A percentile compares a stretch with the other conserved stretches of the same genome.
Evolutionary conservation across 495 filamentous ascomycete species (phyloP).

Genomic region (Lasiosphaeria ovina): DNA sequence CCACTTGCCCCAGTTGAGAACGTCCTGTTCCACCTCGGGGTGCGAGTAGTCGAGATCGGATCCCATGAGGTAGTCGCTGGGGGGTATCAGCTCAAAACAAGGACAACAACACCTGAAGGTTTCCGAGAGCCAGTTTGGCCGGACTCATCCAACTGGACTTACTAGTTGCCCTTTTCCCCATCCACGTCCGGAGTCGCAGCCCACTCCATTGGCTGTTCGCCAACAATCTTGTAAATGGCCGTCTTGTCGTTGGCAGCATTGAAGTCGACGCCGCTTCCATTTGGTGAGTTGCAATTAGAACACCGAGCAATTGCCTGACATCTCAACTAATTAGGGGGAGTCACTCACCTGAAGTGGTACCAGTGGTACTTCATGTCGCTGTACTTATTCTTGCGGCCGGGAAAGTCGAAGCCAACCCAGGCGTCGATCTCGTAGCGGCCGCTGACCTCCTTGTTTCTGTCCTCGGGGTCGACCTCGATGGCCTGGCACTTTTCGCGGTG

Average conservation of each 20-base stretch:
- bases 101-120: background rate
- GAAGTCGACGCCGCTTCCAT: constrained; percentile 57
- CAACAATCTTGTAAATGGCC: constrained; percentile 67
- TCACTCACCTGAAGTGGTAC: constrained; percentile 57
- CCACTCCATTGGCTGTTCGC: constrained; percentile 61
- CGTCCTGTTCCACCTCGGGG: constrained; percentile 61
- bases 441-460: constrained; percentile 57
- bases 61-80: constrained; percentile 52
- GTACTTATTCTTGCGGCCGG: constrained; percentile 57
- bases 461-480: constrained; percentile 60
- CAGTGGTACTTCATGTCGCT: constrained; percentile 64
- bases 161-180: constrained; percentile 64
- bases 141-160: background rate
- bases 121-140: background rate
- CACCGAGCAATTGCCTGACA: too few species aligned
- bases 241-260: constrained; percentile 55
- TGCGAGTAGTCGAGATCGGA: constrained; percentile 67
- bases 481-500: constrained; percentile 56
- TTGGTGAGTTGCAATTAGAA: background rate
- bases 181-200: constrained; percentile 55
- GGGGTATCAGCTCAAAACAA: background rate
- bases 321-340: too few species aligned
- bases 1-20: constrained; percentile 67
- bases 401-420: constrained; percentile 68
- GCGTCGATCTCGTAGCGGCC: constrained; percentile 61